These are phyloP conservation scores for Linnemannia zychae DNA, from an alignment of 192 early-diverging fungal genomes.

Conservation along the genomic window DNA sequence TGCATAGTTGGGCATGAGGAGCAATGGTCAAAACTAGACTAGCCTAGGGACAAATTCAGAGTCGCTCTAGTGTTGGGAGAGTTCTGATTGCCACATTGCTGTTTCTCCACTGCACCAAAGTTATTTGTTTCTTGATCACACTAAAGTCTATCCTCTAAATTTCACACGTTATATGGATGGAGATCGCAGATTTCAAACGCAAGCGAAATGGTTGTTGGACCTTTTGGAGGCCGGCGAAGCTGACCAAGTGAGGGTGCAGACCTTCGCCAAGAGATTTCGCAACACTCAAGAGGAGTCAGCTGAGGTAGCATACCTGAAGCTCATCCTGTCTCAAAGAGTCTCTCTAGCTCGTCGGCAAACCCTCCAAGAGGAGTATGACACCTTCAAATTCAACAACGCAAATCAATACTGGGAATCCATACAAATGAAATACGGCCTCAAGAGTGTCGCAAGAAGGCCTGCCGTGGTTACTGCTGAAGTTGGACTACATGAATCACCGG, in stretches of 20 bases:
- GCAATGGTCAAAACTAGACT: background rate
- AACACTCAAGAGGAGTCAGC: slow-evolving; percentile 2
- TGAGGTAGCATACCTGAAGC: background rate
- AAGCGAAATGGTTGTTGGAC: background rate
- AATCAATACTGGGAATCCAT: too few species aligned
- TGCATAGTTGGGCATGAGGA: slow-evolving; percentile 4
- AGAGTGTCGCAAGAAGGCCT: too few species aligned
- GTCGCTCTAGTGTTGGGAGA: slow-evolving; percentile 4
- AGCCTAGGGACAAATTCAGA: slow-evolving; percentile 4
- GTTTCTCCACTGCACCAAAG: slow-evolving; percentile 1
- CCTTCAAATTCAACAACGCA: too few species aligned
- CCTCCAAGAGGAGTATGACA: slow-evolving; percentile 2
- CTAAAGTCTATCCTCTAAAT: background rate
- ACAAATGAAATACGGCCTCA: too few species aligned
- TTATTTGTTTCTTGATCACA: background rate
- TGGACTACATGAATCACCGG: too few species aligned
- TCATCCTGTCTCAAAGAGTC: background rate
- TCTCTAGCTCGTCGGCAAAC: slow-evolving; percentile 8
- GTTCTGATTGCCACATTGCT: background rate
- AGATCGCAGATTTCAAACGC: slow-evolving; percentile 3
- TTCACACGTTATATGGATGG: background rate
- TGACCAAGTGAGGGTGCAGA: background rate
- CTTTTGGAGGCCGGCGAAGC: background rate
- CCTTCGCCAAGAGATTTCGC: background rate
- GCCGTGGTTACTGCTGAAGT: too few species aligned